Conservation (phyloP, 495 filamentous ascomycete genomes). For the Parathielavia appendiculata region DNA sequence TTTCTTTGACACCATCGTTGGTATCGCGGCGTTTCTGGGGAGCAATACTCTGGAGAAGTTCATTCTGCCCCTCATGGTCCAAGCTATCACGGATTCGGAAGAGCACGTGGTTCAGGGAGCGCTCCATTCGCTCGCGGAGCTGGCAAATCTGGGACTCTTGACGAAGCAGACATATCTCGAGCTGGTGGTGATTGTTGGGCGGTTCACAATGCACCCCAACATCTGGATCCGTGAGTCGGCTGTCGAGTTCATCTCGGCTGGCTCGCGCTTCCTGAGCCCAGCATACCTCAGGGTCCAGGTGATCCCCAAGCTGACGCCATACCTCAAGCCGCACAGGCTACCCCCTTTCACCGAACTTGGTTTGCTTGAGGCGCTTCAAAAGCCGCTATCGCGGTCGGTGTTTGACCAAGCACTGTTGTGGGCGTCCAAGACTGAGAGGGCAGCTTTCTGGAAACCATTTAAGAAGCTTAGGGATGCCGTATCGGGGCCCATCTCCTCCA, state of each 20-base stretch:
- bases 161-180: conserved; percentile 83
- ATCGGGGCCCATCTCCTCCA: conserved; percentile 47
- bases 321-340: conserved; percentile 64
- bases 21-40: conserved; percentile 86
- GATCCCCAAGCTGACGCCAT: conserved; percentile 70
- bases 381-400: conserved; percentile 69
- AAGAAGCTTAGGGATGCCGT: conserved; percentile 61
- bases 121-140: conserved; percentile 77
- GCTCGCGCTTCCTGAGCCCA: conserved; percentile 67
- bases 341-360: conserved; percentile 61
- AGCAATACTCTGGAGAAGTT: conserved; percentile 87
- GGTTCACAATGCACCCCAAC: conserved; percentile 90
- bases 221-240: conserved; percentile 91
- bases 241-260: conserved; percentile 71
- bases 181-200: conserved; percentile 68
- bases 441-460: conserved; percentile 78
- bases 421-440: conserved; percentile 73
- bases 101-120: conserved; percentile 93
- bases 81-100: conserved; percentile 92
- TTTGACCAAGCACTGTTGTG: conserved; percentile 83
- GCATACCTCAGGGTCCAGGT: conserved; percentile 82
- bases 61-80: conserved; percentile 92
- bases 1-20: conserved; percentile 92
- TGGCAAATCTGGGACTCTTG: conserved; percentile 83
- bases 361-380: conserved; percentile 78